These are phyloP conservation scores for Puccinia horiana DNA, from an alignment of 1,284 basidiomycete species.

Conservation along the genomic window DNA sequence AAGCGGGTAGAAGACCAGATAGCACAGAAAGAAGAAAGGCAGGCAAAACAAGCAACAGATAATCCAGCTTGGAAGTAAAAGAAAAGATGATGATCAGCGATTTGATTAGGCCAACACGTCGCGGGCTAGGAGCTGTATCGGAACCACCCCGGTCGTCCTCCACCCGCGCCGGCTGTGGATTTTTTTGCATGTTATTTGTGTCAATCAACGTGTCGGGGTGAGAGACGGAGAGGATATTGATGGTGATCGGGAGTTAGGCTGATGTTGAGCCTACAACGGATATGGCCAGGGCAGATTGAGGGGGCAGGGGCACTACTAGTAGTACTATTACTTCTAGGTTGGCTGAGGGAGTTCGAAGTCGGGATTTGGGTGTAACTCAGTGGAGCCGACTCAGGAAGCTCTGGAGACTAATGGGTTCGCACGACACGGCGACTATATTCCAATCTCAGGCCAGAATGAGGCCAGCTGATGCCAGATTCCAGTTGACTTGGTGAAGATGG, in stretches of 20 bases:
- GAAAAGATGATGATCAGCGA: constrained; percentile 53
- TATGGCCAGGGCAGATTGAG: not conserved
- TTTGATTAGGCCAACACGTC: constrained; percentile 5
- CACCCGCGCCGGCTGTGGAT: not conserved
- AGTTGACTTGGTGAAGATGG: not conserved
- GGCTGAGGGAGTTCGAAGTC: not conserved
- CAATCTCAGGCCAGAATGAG: not conserved
- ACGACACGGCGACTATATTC: not conserved
- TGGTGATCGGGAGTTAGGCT: not conserved
- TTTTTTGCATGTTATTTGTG: not conserved
- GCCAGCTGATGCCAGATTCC: not conserved
- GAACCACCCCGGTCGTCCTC: not conserved
- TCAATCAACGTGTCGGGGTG: not conserved
- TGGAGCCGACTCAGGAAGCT: not conserved
- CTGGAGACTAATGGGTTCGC: not conserved
- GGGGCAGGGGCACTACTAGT: too few relatives aligned
- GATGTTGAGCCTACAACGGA: not conserved
- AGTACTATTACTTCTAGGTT: too few relatives aligned
- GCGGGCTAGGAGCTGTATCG: not conserved
- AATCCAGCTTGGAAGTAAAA: constrained; percentile 52
- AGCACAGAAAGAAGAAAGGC: constrained; percentile 70
- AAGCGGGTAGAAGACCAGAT: constrained; percentile 78
- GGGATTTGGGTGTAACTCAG: not conserved
- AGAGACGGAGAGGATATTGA: not conserved
- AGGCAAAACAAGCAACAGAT: constrained; percentile 64